Evolutionary conservation across 306 rosid genomes (phyloP), one percentile per base, ranked within the genome.

Genomic region (Mimosa bimucronata): DNA sequence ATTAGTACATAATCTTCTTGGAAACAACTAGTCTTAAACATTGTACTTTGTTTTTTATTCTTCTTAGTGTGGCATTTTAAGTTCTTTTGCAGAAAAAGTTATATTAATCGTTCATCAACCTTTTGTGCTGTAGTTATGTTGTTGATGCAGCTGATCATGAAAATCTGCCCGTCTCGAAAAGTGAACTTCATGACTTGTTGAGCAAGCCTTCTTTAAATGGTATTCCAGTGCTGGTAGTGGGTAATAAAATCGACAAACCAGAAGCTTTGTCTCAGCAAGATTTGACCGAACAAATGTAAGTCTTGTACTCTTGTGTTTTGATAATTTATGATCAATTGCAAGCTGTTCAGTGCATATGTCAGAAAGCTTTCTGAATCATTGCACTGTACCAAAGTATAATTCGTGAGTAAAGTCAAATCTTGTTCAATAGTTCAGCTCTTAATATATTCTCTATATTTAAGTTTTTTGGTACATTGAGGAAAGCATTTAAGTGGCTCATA

Each of bases 141-240:
- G 97, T 88, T 65, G 93, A 91, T 87, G 91, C 88, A 34, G 94
- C 91, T 75, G 90, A 89, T 84, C 30, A 44, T 37, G 92, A 88
- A 34, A 88, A 88, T 69, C 78, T 89, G 71, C 66, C 85, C 30
- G 84, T 84, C 79, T 87, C 91, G 10, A 89, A 50, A 87, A 76
- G 79, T 84, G 90, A 91, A 84, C 91, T 91, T 29, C 94, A 93
- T 80, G 91, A 89, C 81, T 78, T 89, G 82, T 78, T 88, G 82
- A 85, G 89, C 80, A 91, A 87, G 83, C 84, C 85, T 40, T 86
- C 96, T 18, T 84, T 91, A 64, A 84, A 71, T 87, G 89, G 90
- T 2, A 88, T 83, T 69, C 91, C 94, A 26, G 53, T 90, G 69
- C 86, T 90, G 78, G 82, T 92, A 61, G 66, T 89, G 71, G 90